Conservation (phyloP, 768 basidiomycete genomes). For the Amanita pallidorosea region DNA sequence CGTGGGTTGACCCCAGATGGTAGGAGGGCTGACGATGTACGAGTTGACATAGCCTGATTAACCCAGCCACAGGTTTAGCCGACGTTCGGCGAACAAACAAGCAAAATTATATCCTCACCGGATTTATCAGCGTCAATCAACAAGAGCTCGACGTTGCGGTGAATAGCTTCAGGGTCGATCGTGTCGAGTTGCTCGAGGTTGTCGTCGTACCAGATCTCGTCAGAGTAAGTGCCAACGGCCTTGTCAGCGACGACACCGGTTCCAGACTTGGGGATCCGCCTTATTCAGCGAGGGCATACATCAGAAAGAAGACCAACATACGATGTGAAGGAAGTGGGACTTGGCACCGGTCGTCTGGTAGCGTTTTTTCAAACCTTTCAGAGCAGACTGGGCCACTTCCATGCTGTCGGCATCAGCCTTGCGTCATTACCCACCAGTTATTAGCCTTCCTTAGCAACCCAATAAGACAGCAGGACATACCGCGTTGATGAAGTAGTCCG, state of each 20-base stretch:
- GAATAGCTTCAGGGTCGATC: constrained; percentile 13
- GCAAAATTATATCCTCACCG: constrained; percentile 25
- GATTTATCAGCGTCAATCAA: constrained; percentile 36
- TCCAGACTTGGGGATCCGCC: background rate
- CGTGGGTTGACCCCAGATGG: constrained; percentile 48
- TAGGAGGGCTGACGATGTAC: constrained; percentile 42
- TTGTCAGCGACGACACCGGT: background rate
- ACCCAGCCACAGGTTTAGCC: background rate
- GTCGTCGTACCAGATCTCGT: background rate
- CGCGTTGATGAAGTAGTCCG: constrained; percentile 29
- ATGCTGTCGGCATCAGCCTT: constrained; percentile 35
- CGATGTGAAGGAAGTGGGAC: constrained; percentile 53
- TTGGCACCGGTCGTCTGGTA: constrained; percentile 27
- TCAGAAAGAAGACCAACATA: constrained; percentile 19
- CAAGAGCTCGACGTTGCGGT: constrained; percentile 38
- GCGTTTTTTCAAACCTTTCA: constrained; percentile 43
- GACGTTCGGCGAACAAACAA: background rate
- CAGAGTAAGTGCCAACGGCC: background rate
- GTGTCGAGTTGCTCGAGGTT: background rate
- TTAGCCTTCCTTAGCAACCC: background rate
- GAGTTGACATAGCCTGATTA: constrained; percentile 35
- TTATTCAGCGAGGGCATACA: background rate
- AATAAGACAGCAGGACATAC: background rate
- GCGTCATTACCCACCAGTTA: background rate
- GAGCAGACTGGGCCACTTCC: constrained; percentile 29